Evolutionary conservation across 208 protist genomes (phyloP), one percentile per base, ranked within the genome.

Genomic region (Leishmania mexicana): DNA sequence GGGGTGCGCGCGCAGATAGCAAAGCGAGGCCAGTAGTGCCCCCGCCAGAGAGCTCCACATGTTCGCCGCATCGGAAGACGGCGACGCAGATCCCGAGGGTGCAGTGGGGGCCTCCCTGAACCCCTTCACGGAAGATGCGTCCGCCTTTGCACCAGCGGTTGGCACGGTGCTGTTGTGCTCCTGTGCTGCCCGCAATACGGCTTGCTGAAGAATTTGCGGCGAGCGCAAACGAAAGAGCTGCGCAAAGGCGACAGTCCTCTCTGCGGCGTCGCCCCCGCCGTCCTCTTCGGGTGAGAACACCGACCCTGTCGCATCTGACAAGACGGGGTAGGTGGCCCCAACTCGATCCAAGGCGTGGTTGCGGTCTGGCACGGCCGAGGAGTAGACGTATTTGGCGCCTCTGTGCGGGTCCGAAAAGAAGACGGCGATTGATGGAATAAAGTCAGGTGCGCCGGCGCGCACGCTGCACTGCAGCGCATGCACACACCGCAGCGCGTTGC

Each of bases 361-460:
- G 28, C 79, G 82, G 74, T 95, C 89, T 28, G 81, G 83, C 13
- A 88, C 80, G 42, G 77, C 78, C 13, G 90, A 94, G 1, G 88
- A 86, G 83, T 96, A 96, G 19, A 95, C 78, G 53, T 88, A 95
- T 58, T 87, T 76, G 64, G 78, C 83, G 67, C 93, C 94, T 47
- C 79, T 87, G 24, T 88, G 38, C 7, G 91, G 86, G 72, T 95
- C 92, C 5, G 94, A 88, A 13, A 93, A 81, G 42, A 95, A 85
- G 3, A 97, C 81, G 13, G 93, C 90, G 40, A 94, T 82, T 38
- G 85, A 81, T 5, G 90, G 90, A 38, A 93, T 80, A 75, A 96
- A 96, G 78, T 97, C 93, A 1, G 92, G 83, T 17, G 92, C 76
- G 42, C 62, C 70, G 31, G 77, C 81, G 10, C 71, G 67, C 21